Evolutionary conservation across 768 basidiomycete genomes (phyloP), one percentile per base, ranked within the genome.

Genomic region (Podaxis mareebaensis): DNA sequence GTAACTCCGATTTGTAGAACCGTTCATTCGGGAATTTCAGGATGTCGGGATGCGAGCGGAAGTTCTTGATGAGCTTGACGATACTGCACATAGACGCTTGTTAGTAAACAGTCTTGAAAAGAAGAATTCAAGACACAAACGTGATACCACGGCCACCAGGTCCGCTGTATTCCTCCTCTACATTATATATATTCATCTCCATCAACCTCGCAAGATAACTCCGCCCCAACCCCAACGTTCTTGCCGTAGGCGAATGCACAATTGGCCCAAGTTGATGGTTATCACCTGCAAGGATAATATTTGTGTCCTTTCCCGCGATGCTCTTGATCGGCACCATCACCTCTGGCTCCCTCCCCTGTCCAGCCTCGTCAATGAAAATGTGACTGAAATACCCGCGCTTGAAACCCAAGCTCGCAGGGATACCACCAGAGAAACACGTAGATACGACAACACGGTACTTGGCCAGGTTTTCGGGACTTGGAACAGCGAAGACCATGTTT

Each of bases 301-400:
- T 85, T 1, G 87, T 88, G 4, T 71, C 62, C 12, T 71, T 64
- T 44, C 77, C 72, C 0, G 82, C 80, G 59, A 83, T 74, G 12
- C 78, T 81, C 72, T 83, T 85, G 70, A 90, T 80, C 0, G 77
- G 75, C 3, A 86, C 75, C 80, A 88, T 83, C 6, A 79, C 70
- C 65, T 85, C 83, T 0, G 87, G 85, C 66, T 89, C 87, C 44
- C 79, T 80, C 0, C 82, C 87, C 66, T 89, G 87, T 0, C 86
- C 87, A 4, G 85, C 87, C 64, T 89, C 87, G 66, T 89, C 87
- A 44, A 86, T 73, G 65, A 89, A 84, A 17, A 89, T 83, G 65
- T 88, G 84, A 1, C 72, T 81, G 66, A 83, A 89, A 68, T 86
- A 84, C 0, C 86, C 87, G 13, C 78, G 72, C 30, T 72, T 69